Evolutionary conservation across 331 rosid genomes (phyloP).

Genomic region (Quercus lobata): DNA sequence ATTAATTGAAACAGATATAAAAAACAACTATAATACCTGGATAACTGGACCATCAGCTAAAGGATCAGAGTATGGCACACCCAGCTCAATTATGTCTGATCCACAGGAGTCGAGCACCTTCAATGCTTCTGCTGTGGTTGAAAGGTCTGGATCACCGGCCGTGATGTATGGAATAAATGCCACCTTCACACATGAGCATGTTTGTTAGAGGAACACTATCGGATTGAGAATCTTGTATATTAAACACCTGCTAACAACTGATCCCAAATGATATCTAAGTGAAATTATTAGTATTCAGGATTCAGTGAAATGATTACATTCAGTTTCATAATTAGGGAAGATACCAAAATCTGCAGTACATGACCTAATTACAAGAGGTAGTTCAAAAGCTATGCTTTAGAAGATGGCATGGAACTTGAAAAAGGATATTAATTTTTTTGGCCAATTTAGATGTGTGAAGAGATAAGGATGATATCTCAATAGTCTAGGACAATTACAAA

Average conservation of each 20-base stretch:
- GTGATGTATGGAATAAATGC: constrained; percentile 90
- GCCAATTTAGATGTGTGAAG: not conserved
- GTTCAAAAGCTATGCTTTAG: not conserved
- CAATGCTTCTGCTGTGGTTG: constrained; percentile 86
- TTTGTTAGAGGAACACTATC: constrained; percentile 20
- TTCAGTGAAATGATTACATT: not conserved
- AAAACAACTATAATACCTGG: constrained; percentile 51
- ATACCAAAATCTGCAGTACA: not conserved
- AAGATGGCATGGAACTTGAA: not conserved
- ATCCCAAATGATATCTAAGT: not conserved
- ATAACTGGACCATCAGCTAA: constrained; percentile 99
- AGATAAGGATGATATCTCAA: no score
- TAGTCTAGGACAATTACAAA: not conserved
- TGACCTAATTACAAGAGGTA: not conserved
- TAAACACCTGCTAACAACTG: not conserved
- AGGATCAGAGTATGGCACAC: constrained; percentile 95
- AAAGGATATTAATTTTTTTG: not conserved
- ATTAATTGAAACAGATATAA: constrained; percentile 1
- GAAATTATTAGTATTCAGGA: not conserved
- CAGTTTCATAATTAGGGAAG: not conserved
- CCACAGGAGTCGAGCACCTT: constrained; percentile 84
- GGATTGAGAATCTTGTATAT: not conserved
- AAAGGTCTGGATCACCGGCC: constrained; percentile 96
- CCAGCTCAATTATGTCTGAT: constrained; percentile 90
- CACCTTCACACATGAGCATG: constrained; percentile 46